Evolutionary conservation across 768 basidiomycete species (phyloP).

Genomic region (Mrakia gelida): DNA sequence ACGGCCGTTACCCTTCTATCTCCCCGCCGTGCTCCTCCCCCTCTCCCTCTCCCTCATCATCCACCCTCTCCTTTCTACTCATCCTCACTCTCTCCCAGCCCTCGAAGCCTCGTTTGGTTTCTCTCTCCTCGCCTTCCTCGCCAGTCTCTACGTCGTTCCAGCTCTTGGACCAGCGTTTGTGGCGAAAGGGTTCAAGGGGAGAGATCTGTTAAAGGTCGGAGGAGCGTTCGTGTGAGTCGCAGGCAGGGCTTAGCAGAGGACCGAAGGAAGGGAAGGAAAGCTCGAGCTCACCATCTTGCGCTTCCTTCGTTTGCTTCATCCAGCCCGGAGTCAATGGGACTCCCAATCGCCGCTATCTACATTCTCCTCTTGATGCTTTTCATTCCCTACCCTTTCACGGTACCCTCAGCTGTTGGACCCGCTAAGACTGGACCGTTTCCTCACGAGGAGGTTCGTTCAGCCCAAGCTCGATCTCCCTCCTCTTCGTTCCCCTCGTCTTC

Average conservation of each 20-base stretch:
- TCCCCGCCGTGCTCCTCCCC: slow-evolving; percentile 52
- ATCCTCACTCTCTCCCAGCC: slow-evolving; percentile 38
- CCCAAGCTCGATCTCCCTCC: neutral
- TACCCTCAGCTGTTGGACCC: slow-evolving; percentile 19
- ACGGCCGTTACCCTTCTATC: neutral
- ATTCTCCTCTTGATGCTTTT: slow-evolving; percentile 82
- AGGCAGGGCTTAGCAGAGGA: too few species aligned
- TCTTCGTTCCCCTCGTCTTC: neutral
- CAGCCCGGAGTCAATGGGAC: slow-evolving; percentile 90
- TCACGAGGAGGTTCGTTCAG: slow-evolving; percentile 44
- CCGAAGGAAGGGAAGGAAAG: neutral
- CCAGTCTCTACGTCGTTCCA: slow-evolving; percentile 74
- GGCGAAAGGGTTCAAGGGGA: slow-evolving; percentile 74
- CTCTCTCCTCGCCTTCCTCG: slow-evolving; percentile 73
- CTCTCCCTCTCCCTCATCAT: slow-evolving; percentile 62
- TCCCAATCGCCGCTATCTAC: slow-evolving; percentile 84
- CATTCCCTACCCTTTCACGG: slow-evolving; percentile 81
- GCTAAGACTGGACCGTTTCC: slow-evolving; percentile 43
- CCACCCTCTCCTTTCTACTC: slow-evolving; percentile 30
- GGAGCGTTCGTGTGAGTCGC: slow-evolving; percentile 38
- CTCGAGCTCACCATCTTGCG: slow-evolving; percentile 5
- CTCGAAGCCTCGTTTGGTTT: slow-evolving; percentile 77
- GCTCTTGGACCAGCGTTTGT: slow-evolving; percentile 74
- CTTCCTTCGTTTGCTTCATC: neutral
- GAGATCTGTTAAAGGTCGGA: slow-evolving; percentile 75